Base-by-base conservation (phyloP, 371 early-diverging fungal genomes). In the Rhizopus stolonifer region DNA sequence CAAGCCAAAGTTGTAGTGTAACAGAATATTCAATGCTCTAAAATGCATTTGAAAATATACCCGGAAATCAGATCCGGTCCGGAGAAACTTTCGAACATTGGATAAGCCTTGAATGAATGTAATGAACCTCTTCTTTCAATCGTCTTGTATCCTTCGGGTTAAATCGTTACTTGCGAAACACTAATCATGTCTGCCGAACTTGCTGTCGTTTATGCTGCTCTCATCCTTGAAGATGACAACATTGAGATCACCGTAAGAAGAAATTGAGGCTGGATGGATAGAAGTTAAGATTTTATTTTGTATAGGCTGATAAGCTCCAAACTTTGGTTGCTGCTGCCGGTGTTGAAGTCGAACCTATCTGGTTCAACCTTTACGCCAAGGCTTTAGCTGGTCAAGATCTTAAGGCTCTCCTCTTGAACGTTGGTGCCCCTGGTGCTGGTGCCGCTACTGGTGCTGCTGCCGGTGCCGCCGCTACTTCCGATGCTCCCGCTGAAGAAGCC, bases 141-240 rank as follows among this genome's bases (percentile, higher is more conserved):
- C 65, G 65, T 65, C 60, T 65, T 65, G 65, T 65, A 65, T 65
- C 65, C 60, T 43, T 60, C 60, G 65, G 65, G 65, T 65, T 65
- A 65, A 65, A 65, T 65, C 65, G 65, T 65, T 65, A 65, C 65
- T 65, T 65, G 65, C 65, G 65, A 65, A 56, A 56, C 38, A 32
- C 47, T 47, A 40, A 58, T 52, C 62, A 77, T 77, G 77, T 78
- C 78, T 59, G 75, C 86, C 76, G 95, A 96, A 85, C 86, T 87
- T 69, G 97, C 97, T 77, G 84, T 92, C 79, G 89, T 87, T 63
- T 96, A 96, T 89, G 95, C 98, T 61, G 88, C 98, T 55, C 91
- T 98, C 75, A 95, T 96, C 89, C 95, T 98, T 74, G 86, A 92
- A 80, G 98, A 97, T 80, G 98, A 94, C 77, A 85, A 89, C 70